These are phyloP conservation scores for Verticillium nubilum DNA, from an alignment of 2,329 filamentous ascomycete species.

Conservation along the genomic window DNA sequence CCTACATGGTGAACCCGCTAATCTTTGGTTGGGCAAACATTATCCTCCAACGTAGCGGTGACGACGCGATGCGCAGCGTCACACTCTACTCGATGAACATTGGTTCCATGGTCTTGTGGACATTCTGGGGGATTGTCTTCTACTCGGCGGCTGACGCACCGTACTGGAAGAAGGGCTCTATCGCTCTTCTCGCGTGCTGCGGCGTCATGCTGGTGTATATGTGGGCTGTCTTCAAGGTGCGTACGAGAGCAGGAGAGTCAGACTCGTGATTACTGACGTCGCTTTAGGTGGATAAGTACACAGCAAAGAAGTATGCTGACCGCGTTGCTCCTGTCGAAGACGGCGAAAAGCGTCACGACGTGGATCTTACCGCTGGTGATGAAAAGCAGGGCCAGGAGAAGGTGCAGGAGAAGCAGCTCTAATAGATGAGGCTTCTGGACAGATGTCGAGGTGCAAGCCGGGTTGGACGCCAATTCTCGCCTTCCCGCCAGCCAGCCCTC, in stretches of 20 bases:
- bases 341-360: background rate
- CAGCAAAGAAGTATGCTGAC: background rate
- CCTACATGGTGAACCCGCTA: slow-evolving; percentile 32
- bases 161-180: slow-evolving; percentile 29
- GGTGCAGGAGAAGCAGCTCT: background rate
- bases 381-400: background rate
- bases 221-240: slow-evolving; percentile 9
- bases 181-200: slow-evolving; percentile 23
- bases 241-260: background rate
- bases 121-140: slow-evolving; percentile 31
- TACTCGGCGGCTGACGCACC: slow-evolving; percentile 28
- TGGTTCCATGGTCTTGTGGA: slow-evolving; percentile 28
- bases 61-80: slow-evolving; percentile 29
- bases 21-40: slow-evolving; percentile 34
- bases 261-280: background rate
- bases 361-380: background rate
- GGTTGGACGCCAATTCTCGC: no score
- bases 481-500: no score
- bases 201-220: slow-evolving; percentile 8
- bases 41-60: slow-evolving; percentile 27
- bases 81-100: slow-evolving; percentile 32
- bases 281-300: background rate
- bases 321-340: background rate
- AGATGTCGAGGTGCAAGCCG: background rate
- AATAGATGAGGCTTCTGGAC: background rate